A percentile compares a stretch with the other conserved stretches of the same genome.
These are phyloP conservation scores for Kodamaea kaohsiungensis DNA, from an alignment of 805 yeast species.

Conservation along the genomic window DNA sequence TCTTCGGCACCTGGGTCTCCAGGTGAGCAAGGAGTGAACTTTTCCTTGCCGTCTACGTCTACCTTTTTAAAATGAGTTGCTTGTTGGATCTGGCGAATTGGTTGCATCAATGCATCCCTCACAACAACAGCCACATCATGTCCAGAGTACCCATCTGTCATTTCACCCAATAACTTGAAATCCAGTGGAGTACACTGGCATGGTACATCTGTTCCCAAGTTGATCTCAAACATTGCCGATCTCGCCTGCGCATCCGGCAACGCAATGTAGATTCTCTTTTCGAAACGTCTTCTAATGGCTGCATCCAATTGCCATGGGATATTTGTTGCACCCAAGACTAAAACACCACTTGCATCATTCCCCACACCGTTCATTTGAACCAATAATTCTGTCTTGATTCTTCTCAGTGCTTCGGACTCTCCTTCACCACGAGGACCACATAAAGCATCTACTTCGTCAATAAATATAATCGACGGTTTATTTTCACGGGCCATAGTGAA, in stretches of 20 bases:
- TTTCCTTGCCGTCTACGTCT: constrained; percentile 43
- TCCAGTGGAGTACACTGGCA: constrained; percentile 75
- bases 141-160: constrained; percentile 98
- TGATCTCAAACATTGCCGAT: constrained; percentile 89
- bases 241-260: constrained; percentile 94
- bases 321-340: constrained; percentile 96
- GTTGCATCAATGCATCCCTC: constrained; percentile 97
- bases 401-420: constrained; percentile 92
- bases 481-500: constrained; percentile 96
- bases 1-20: constrained; percentile 88
- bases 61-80: constrained; percentile 89
- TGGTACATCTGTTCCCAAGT: constrained; percentile 81
- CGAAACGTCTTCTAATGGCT: constrained; percentile 95
- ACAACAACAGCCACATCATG: constrained; percentile 97
- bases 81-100: constrained; percentile 89
- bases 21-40: constrained; percentile 92
- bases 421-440: constrained; percentile 99
- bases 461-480: constrained; percentile 93
- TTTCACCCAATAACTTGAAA: constrained; percentile 74
- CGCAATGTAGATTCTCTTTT: constrained; percentile 90
- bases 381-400: constrained; percentile 92
- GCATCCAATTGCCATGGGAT: constrained; percentile 99
- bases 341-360: constrained; percentile 86
- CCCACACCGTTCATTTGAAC: constrained; percentile 99
- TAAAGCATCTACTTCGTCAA: constrained; percentile 96